A percentile compares a stretch with the other conserved stretches of the same genome.
Conservation (phyloP, 2,329 filamentous ascomycete species). For the Coniochaeta pulveracea region DNA sequence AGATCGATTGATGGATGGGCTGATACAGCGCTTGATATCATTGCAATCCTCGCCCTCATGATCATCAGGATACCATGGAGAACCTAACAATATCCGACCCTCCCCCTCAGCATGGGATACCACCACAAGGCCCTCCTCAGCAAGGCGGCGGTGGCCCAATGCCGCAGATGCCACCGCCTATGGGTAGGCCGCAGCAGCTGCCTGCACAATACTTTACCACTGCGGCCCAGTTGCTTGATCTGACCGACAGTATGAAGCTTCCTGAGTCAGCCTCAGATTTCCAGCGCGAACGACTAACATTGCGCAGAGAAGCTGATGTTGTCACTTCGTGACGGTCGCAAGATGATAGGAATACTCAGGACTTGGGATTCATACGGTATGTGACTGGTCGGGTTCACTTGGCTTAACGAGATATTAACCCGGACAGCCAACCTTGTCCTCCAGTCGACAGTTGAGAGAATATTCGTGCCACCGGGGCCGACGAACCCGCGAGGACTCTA, state of each 20-base stretch:
- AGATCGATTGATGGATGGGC: constrained; percentile 4
- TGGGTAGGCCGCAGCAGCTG: constrained; percentile 48
- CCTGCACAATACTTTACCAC: constrained; percentile 98
- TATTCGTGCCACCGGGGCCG: constrained; percentile 52
- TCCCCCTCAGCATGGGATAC: constrained; percentile 15
- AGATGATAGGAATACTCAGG: constrained; percentile 82
- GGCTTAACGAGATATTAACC: constrained; percentile 12
- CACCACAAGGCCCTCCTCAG: constrained; percentile 9
- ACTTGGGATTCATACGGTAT: constrained; percentile 98
- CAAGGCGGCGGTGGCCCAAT: constrained; percentile 17
- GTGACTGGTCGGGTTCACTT: constrained; percentile 12
- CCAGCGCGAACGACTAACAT: background rate
- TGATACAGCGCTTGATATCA: background rate
- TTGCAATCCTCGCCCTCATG: constrained; percentile 4
- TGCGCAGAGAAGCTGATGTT: constrained; percentile 83
- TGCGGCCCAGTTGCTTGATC: constrained; percentile 84
- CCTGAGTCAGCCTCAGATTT: constrained; percentile 8
- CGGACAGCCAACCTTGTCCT: constrained; percentile 79
- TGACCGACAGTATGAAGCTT: constrained; percentile 92
- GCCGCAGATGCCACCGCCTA: constrained; percentile 14
- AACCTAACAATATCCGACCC: constrained; percentile 3
- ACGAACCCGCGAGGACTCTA: constrained; percentile 45
- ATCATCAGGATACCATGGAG: constrained; percentile 6
- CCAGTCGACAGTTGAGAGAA: constrained; percentile 81
- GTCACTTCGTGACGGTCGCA: constrained; percentile 82